Evolutionary conservation across 441 rosid species (phyloP).

Genomic region (Eruca vesicaria): DNA sequence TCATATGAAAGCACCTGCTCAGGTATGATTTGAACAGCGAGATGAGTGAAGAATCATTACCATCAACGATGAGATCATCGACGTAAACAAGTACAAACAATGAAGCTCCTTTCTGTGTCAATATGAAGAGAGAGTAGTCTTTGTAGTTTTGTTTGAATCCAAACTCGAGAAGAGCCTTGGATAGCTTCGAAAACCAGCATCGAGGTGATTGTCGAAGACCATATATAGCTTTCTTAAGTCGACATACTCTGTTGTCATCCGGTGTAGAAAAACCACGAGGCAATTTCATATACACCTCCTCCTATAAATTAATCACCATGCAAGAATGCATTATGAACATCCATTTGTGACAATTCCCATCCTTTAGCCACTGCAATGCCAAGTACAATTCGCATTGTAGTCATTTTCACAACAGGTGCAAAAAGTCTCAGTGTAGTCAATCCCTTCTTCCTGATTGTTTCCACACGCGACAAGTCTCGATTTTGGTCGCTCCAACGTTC

Average conservation of each 20-base stretch:
- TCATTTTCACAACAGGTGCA: background rate
- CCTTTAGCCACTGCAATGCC: background rate
- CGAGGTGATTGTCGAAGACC: background rate
- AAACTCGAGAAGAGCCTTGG: background rate
- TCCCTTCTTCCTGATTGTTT: background rate
- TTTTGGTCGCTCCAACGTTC: background rate
- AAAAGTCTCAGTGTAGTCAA: background rate
- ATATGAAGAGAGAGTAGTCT: background rate
- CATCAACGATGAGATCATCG: background rate
- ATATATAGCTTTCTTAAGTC: background rate
- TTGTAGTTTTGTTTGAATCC: background rate
- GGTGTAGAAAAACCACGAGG: background rate
- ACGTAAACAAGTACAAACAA: background rate
- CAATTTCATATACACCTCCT: background rate
- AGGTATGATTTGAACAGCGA: background rate
- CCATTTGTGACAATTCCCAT: background rate
- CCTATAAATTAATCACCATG: background rate
- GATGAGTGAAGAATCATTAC: background rate
- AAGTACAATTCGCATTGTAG: background rate
- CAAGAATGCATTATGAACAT: background rate
- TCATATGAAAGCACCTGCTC: background rate
- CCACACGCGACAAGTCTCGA: background rate
- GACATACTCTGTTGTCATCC: background rate
- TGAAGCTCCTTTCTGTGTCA: background rate
- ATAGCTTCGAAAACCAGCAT: background rate